Evolutionary conservation across 2,329 filamentous ascomycete species (phyloP).

Genomic region (Penicillium sp.): DNA sequence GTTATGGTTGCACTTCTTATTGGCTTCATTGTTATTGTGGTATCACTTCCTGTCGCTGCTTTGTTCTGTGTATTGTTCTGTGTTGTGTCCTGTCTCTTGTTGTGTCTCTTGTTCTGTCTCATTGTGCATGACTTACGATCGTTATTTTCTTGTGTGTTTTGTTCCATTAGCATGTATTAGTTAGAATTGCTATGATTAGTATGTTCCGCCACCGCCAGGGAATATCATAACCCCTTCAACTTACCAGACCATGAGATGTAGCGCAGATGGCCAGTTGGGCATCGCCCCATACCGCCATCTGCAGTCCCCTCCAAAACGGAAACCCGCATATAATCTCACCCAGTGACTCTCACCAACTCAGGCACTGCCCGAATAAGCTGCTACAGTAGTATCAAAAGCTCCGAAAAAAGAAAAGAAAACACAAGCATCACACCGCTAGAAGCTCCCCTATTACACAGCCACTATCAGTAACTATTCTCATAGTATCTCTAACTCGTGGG

Average conservation of each 20-base stretch:
- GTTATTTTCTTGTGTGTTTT: too few species aligned
- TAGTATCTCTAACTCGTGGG: neutral
- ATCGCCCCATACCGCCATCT: neutral
- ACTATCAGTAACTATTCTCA: neutral
- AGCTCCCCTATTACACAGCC: constrained; percentile 1
- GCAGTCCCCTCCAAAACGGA: neutral
- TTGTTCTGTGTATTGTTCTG: neutral
- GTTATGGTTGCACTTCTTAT: neutral
- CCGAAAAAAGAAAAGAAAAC: neutral
- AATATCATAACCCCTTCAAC: neutral
- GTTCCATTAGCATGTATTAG: too few species aligned
- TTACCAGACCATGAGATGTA: neutral
- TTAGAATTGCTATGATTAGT: neutral
- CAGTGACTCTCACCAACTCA: neutral
- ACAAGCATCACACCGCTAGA: neutral
- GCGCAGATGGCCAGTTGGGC: neutral
- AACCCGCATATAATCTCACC: neutral
- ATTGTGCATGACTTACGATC: neutral
- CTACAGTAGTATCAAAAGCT: neutral
- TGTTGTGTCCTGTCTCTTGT: neutral
- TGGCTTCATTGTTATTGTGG: too few species aligned
- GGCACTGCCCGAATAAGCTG: neutral
- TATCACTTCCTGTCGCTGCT: neutral
- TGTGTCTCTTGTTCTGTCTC: neutral
- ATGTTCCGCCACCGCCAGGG: too few species aligned